Evolutionary conservation across 2,329 filamentous ascomycete species (phyloP).

Genomic region (Penicillium palitans): DNA sequence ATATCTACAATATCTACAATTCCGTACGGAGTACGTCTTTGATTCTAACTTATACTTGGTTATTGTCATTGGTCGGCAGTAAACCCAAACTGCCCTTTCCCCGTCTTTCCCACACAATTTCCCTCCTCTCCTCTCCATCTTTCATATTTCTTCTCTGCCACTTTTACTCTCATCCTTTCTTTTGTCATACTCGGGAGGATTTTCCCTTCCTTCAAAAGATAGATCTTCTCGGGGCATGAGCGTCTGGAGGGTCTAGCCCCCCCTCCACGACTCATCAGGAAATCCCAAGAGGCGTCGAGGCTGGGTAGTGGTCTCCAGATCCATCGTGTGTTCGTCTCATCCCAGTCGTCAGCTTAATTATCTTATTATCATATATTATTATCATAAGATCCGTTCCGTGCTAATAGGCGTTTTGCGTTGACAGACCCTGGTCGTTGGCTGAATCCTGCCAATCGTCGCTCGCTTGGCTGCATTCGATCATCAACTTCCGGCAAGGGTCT

Average conservation of each 20-base stretch:
- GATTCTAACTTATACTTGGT: background rate
- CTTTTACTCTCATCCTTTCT: conserved; percentile 1
- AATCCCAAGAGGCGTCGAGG: conserved; percentile 7
- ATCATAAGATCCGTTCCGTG: conserved; percentile 6
- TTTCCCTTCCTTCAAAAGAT: conserved; percentile 12
- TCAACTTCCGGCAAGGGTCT: conserved; percentile 20
- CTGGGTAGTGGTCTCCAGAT: conserved; percentile 13
- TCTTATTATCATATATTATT: conserved; percentile 12
- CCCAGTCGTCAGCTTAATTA: conserved; percentile 11
- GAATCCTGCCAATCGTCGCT: conserved; percentile 22
- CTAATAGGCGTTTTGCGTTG: conserved; percentile 10
- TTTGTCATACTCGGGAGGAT: background rate
- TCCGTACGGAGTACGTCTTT: background rate
- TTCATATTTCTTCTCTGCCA: background rate
- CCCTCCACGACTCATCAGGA: conserved; percentile 20
- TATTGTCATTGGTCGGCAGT: conserved; percentile 4
- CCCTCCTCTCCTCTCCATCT: conserved; percentile 6
- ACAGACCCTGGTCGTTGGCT: conserved; percentile 25
- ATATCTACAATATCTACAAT: background rate
- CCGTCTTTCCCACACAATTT: conserved; percentile 4
- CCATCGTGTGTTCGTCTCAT: conserved; percentile 11
- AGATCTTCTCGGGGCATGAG: conserved; percentile 31
- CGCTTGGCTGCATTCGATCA: conserved; percentile 21
- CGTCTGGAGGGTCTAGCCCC: conserved; percentile 36
- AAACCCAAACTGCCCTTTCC: background rate